Evolutionary conservation across 805 yeast species (phyloP).

Genomic region (Wickerhamomyces alni): DNA sequence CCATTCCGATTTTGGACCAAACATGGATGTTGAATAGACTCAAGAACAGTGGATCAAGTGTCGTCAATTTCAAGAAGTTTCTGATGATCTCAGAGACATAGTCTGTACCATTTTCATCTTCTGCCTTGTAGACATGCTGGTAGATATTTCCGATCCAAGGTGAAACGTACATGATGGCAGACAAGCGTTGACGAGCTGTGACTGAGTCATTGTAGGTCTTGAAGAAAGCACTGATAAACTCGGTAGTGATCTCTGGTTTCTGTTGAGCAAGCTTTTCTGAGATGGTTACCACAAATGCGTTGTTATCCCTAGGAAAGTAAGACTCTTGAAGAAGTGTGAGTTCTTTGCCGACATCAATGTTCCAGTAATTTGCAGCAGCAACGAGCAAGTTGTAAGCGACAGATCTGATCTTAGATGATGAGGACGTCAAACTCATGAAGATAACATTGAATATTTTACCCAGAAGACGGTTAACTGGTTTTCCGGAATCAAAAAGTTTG

Average conservation of each 20-base stretch:
- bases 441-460: conserved; percentile 60
- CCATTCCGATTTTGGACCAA: conserved; percentile 63
- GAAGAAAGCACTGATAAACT: conserved; percentile 46
- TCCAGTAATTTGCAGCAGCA: conserved; percentile 53
- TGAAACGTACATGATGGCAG: conserved; percentile 39
- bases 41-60: conserved; percentile 40
- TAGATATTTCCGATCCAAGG: conserved; percentile 76
- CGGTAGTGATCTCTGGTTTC: conserved; percentile 55
- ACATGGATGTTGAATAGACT: conserved; percentile 51
- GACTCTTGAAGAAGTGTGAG: conserved; percentile 51
- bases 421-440: conserved; percentile 62
- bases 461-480: conserved; percentile 35
- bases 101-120: conserved; percentile 54
- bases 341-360: conserved; percentile 52
- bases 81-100: conserved; percentile 56
- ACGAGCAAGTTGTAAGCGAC: conserved; percentile 61
- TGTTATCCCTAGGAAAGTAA: conserved; percentile 62
- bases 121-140: conserved; percentile 46
- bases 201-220: conserved; percentile 42
- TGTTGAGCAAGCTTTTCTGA: conserved; percentile 50
- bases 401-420: conserved; percentile 50
- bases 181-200: conserved; percentile 22
- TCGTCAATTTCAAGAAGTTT: conserved; percentile 53
- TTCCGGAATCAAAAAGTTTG: conserved; percentile 12
- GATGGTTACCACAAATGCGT: conserved; percentile 51